Percentiles rank a stretch among this genome's conserved stretches.
Conservation (phyloP, 2,329 filamentous ascomycete species). For the Penicillium corylophilum region DNA sequence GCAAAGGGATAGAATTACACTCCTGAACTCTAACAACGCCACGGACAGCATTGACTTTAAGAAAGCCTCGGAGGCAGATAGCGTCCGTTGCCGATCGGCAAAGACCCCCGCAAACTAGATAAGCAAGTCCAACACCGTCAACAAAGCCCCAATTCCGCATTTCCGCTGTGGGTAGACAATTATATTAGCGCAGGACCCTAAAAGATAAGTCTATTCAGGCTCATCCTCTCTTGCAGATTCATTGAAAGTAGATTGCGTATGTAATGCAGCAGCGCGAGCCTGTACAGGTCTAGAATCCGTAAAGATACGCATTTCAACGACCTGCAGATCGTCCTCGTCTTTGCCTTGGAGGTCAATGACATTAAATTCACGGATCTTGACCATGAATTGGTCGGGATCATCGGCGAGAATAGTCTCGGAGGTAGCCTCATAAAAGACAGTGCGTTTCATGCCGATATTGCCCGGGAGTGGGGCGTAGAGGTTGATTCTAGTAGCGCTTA, state of each 20-base stretch:
- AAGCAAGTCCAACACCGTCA: not conserved
- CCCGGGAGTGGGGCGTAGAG: slow-evolving; percentile 8
- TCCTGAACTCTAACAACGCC: not conserved
- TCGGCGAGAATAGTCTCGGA: slow-evolving; percentile 17
- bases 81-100: slow-evolving; percentile 11
- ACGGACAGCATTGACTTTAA: not conserved
- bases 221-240: slow-evolving; percentile 5
- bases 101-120: slow-evolving; percentile 1
- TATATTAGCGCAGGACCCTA: no score
- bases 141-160: not conserved
- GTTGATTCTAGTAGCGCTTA: not conserved
- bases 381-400: slow-evolving; percentile 22
- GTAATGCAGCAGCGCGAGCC: slow-evolving; percentile 13
- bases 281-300: slow-evolving; percentile 21
- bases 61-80: not conserved
- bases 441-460: slow-evolving; percentile 11
- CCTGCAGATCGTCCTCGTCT: slow-evolving; percentile 8
- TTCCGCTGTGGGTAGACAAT: slow-evolving; percentile 10
- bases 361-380: slow-evolving; percentile 21
- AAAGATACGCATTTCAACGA: slow-evolving; percentile 21
- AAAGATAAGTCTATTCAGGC: no score
- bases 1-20: not conserved
- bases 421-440: slow-evolving; percentile 25
- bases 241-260: slow-evolving; percentile 8
- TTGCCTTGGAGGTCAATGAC: slow-evolving; percentile 16